Evolutionary conservation across 352 stramenopile genomes (phyloP), one percentile per base, ranked within the genome.

Genomic region (Achlya hypogyna): DNA sequence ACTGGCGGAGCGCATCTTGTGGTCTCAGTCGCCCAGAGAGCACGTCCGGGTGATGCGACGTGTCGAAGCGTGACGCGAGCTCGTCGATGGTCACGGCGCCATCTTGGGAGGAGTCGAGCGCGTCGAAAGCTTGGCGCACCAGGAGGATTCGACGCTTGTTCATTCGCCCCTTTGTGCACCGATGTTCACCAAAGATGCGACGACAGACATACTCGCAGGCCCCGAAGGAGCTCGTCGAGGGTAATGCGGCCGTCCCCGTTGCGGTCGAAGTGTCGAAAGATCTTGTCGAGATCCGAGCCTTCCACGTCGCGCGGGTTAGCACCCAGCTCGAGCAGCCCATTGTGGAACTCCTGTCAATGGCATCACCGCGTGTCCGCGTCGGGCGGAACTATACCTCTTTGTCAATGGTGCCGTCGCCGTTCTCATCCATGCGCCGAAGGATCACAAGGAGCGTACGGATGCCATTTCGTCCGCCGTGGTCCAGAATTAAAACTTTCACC

Each of bases 151-250:
- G 74, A 28, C 81, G 72, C 69, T 95, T 86, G 29, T 69, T 65
- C 77, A 98, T 92, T 1, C 79, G 72, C 25, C 85, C 81, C 82
- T 91, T 63, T 3, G 31, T 32, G 23, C 27, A 62, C 49, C 23
- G 4, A 65, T 3, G 31, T 32, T 28, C 27, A 62, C 49, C 23
- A 5, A 18, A 54, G 2, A 69, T 25, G 25, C 0, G 34, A 32
- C 34, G 27, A 29, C 16, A 31, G 20, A 56, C 42, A 32, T n/a
- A 67, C 75, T 40, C 87, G 75, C 22, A 97, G 74, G 3, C 83
- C 88, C 25, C 87, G 79, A 63, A 98, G 77, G 34, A 98, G 88
- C 66, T 98, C 92, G 29, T 95, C 80, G 23, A 94, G 76, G 6
- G 84, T 92, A 64, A 97, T 88, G 29, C 77, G 81, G 14, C 88